Base-by-base conservation (phyloP, 495 filamentous ascomycete species). In the Penicillium psychrofluorescens region DNA sequence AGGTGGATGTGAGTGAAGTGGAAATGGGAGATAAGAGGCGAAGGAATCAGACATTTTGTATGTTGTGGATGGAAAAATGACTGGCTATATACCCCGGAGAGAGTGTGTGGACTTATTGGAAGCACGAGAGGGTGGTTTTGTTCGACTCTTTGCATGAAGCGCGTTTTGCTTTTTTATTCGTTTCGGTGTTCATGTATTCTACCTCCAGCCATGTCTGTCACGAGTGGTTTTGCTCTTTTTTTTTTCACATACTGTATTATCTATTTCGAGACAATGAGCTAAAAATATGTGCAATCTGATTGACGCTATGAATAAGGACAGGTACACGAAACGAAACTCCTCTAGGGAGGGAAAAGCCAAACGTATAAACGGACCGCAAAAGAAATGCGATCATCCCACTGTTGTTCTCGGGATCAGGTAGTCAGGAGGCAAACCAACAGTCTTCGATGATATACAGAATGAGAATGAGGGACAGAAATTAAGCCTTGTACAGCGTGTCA, bases 401-500 rank as follows among this genome's bases (percentile, higher is more conserved):
- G 22, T 22, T 22, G 22, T 22, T 4, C 22, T 4, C 0, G 22
- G 22, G 22, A 22, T 22, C 22, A 22, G 22, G 22, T 28, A 27
- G 11, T 38, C 13, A 32, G 12, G 11, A 16, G 11, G 44, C 38
- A 49, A 64, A 62, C 1, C 22, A 22, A 9, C 34, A 31, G 31
- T 27, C 30, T n/a, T 10, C 30, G 14, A 15, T 15, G 31, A 36
- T 38, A 38, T 66, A 63, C 11, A 60, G 32, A 37, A 22, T 22
- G 22, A 22, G 2, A 22, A 22, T 22, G 22, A 22, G 22, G 4
- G 22, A 22, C 22, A 22, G 15, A 22, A 2, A 22, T 72, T 71
- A 95, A 35, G 88, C 88, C 73, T 97, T 96, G 61, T 97, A 99
- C 64, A 96, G 64, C 40, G 89, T 86, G 74, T 99, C 90, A 55